Percentiles rank a stretch among this genome's conserved stretches.
These are phyloP conservation scores for Trichoderma harzianum DNA, from an alignment of 2,329 filamentous ascomycete species.

Conservation along the genomic window DNA sequence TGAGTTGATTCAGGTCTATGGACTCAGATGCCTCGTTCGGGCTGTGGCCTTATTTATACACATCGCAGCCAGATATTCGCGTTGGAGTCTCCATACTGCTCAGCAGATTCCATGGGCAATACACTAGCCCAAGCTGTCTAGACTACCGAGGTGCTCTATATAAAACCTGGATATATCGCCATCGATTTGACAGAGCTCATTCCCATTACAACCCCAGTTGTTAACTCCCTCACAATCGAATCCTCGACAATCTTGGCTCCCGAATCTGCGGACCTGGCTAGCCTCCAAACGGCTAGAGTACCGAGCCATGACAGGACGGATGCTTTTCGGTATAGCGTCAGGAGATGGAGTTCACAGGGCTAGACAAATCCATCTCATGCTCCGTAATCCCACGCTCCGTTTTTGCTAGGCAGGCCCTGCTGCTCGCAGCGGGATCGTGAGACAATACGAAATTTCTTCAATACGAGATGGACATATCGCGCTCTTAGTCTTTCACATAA, in stretches of 20 bases:
- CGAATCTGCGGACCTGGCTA: conserved; percentile 2
- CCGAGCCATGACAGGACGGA: background rate
- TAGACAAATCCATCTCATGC: background rate
- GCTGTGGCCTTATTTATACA: background rate
- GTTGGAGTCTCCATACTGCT: background rate
- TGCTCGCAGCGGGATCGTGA: background rate
- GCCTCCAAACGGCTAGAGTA: conserved; percentile 4
- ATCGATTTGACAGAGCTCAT: background rate
- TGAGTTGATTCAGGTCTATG: background rate
- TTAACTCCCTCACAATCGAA: background rate
- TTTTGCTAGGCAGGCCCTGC: background rate
- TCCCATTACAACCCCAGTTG: background rate
- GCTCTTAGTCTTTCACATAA: background rate
- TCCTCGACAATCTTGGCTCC: background rate
- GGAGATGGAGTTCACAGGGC: background rate
- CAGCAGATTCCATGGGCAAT: background rate
- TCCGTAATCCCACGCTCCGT: background rate
- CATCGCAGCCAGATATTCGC: background rate
- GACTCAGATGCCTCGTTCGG: background rate
- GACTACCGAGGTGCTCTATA: background rate
- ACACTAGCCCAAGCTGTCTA: background rate
- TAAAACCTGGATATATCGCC: background rate
- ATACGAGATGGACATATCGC: background rate
- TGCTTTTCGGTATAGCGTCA: background rate
- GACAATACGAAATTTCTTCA: background rate